phyloP scores from a whole-genome alignment of 164 flowering plant species.

The Cinnamomum chago region DNA sequence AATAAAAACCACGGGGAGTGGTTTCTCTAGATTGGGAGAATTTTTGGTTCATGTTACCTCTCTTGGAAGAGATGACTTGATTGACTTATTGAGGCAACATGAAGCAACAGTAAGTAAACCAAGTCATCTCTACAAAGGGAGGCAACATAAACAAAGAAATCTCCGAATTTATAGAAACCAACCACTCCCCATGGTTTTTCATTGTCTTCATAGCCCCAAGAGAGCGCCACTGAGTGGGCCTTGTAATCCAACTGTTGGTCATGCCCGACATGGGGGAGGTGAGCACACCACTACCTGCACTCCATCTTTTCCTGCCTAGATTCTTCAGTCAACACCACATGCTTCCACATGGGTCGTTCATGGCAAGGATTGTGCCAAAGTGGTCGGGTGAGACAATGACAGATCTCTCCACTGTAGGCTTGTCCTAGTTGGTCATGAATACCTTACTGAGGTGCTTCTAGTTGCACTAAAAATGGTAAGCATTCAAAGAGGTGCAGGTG shows the following conservation, averaged over 20 bases:
- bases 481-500: constrained; percentile 21
- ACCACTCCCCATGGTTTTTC: no score
- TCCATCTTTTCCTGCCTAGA: constrained; percentile 67
- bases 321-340: constrained; percentile 46
- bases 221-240: constrained; percentile 80
- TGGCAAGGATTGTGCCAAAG: constrained; percentile 77
- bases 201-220: constrained; percentile 53
- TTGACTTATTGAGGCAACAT: no score
- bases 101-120: no score
- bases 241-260: constrained; percentile 40
- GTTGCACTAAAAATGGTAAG: constrained; percentile 43
- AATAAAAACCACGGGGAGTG: constrained; percentile 96
- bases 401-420: constrained; percentile 80
- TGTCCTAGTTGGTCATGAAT: constrained; percentile 68
- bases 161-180: no score
- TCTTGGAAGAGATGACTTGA: no score
- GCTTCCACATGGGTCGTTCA: constrained; percentile 65
- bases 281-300: constrained; percentile 86
- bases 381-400: constrained; percentile 66
- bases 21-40: constrained; percentile 88
- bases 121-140: no score
- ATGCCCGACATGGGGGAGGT: constrained; percentile 31
- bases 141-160: no score
- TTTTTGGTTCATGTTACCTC: no score
- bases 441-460: constrained; percentile 64